Percentiles rank a stretch among this genome's conserved stretches.
Conservation (phyloP, 179 eudicot genomes). For the Vitellaria paradoxa region DNA sequence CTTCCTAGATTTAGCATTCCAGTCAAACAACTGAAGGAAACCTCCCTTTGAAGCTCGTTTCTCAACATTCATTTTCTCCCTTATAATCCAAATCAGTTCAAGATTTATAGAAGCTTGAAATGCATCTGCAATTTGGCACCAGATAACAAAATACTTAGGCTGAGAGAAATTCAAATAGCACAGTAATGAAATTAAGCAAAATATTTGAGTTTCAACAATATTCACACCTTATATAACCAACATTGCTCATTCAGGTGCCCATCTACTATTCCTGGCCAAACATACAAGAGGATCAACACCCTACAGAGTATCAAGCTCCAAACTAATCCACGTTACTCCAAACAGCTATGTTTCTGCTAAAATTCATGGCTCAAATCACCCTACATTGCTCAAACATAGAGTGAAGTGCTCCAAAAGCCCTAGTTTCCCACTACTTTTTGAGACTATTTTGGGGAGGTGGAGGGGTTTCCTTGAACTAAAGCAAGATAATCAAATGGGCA, state of each 20-base stretch:
- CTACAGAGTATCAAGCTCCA: too few species aligned
- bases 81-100: conserved; percentile 4
- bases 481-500: too few species aligned
- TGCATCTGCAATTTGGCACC: not conserved
- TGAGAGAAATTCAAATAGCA: not conserved
- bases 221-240: not conserved
- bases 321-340: too few species aligned
- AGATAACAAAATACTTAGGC: not conserved
- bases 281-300: too few species aligned
- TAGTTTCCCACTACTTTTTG: too few species aligned
- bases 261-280: not conserved
- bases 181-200: not conserved
- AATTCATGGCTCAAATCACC: too few species aligned
- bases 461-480: too few species aligned
- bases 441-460: too few species aligned
- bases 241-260: not conserved
- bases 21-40: conserved; percentile 86
- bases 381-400: too few species aligned
- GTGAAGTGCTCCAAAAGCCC: too few species aligned
- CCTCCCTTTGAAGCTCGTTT: conserved; percentile 69
- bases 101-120: not conserved
- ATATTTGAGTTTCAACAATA: not conserved
- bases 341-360: too few species aligned
- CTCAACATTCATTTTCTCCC: conserved; percentile 65
- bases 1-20: conserved; percentile 87